Evolutionary conservation across 768 basidiomycete species (phyloP).

Genomic region (Lyophyllum atratum): DNA sequence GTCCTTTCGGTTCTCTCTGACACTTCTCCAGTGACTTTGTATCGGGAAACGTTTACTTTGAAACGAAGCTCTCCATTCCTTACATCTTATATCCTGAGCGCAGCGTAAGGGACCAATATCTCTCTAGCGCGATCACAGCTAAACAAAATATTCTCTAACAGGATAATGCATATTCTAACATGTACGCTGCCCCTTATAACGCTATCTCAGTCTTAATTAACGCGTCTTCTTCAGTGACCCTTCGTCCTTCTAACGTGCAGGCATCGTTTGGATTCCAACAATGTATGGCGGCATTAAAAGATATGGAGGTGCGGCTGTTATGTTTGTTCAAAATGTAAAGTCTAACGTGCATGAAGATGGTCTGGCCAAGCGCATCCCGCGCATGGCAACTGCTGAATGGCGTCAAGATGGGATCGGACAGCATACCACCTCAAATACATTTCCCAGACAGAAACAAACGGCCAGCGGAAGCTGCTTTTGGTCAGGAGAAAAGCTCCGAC

Average conservation of each 20-base stretch:
- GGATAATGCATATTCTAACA: slow-evolving; percentile 81
- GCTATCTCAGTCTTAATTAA: slow-evolving; percentile 11
- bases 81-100: slow-evolving; percentile 67
- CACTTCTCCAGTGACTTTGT: slow-evolving; percentile 51
- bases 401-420: slow-evolving; percentile 56
- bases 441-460: slow-evolving; percentile 54
- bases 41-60: slow-evolving; percentile 62
- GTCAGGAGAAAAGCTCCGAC: slow-evolving; percentile 50
- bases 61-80: slow-evolving; percentile 64
- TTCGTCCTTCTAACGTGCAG: slow-evolving; percentile 72
- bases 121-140: slow-evolving; percentile 6
- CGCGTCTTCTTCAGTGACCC: slow-evolving; percentile 50
- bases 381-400: slow-evolving; percentile 70
- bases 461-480: slow-evolving; percentile 64
- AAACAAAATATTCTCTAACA: slow-evolving; percentile 27
- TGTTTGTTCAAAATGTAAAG: slow-evolving; percentile 1
- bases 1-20: background rate
- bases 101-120: slow-evolving; percentile 53
- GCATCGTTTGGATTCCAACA: slow-evolving; percentile 67
- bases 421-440: slow-evolving; percentile 35
- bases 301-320: slow-evolving; percentile 57
- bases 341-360: slow-evolving; percentile 39
- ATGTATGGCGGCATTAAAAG: slow-evolving; percentile 61
- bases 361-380: slow-evolving; percentile 73
- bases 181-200: slow-evolving; percentile 39